Evolutionary conservation across 352 stramenopile genomes (phyloP), one percentile per base, ranked within the genome.

Genomic region (Hyaloperonospora brassicae): DNA sequence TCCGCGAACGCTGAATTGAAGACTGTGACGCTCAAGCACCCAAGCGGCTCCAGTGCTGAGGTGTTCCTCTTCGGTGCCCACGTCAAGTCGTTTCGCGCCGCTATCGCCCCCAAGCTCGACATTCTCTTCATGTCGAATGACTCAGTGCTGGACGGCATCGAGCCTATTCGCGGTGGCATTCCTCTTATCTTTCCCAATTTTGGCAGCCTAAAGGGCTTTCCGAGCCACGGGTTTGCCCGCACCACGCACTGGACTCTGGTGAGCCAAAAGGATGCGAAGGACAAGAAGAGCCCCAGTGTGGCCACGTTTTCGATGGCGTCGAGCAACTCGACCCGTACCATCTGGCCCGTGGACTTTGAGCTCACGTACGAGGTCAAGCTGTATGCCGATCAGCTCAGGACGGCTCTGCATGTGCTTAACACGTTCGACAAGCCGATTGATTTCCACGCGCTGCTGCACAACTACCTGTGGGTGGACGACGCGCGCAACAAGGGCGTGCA

Each of bases 381-480:
- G 48, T 62, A 73, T 44, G 62, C 51, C 0, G 64, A 77, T 30
- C 52, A 66, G 21, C 70, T 97, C 13, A 64, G 70, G n/a, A 96
- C 80, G 14, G 79, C 64, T 12, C 55, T 97, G 34, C 65, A 69
- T 40, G 76, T 97, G 17, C 72, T 81, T 49, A 98, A 98, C 80
- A 93, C 66, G 30, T 84, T 76, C 46, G 59, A 59, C 4, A 45
- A 46, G 11, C 68, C 81, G 60, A 97, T 97, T 59, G 56, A 81
- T 46, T 98, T 97, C 66, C 90, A 98, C 61, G 81, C 88, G 40
- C 69, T 98, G 14, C 71, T 97, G 38, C 94, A 98, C 72, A 98
- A 92, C 25, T 98, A 98, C 66, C 87, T 96, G 48, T 64, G 67
- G 17, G 79, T 97, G 23, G 71, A 95, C 36, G 76, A 93, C 45